Base-by-base conservation (phyloP, 306 rosid species). In the Castanea sativa region DNA sequence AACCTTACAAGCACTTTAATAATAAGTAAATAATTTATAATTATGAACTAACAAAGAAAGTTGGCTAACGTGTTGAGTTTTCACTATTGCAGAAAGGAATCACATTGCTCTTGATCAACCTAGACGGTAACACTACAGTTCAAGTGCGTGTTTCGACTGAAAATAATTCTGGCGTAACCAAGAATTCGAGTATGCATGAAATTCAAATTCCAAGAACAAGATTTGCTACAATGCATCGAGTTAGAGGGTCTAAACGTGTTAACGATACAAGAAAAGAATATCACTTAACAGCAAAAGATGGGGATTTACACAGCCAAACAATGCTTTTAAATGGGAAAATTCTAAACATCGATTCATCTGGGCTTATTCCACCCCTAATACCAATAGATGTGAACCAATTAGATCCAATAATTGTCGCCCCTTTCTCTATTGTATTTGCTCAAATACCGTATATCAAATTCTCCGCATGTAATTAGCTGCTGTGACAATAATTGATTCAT, bases 381-480 rank as follows among this genome's bases (percentile, higher is more conserved):
- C 97, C 99, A 80, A 29, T 86, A 13, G 63, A 80, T 70, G 91
- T 89, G 58, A 80, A 90, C 69, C 73, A 94, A 18, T 76, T 89
- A 55, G 83, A 69, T 73, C 97, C 94, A 75, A 88, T 91, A 78
- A 76, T 35, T 33, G 91, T 90, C 52, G 85, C 83, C 63, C 98
- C 98, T n/a, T 78, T 84, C 56, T 93, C 99, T 8, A 83, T 95
- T 82, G 99, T 93, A 75, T 93, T 95, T 85, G 90, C 88, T 55
- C 96, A 91, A 87, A 77, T 91, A 76, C 98, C 99, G 55, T 80
- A 89, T 84, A 78, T 88, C 75, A 61, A 55, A 63, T 79, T 85
- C 30, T 84, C 91, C 60, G 97, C 96, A 65, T 95, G 99, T 82
- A 73, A 73, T 45, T 88, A 90, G 87, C 74, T 52, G 4, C 78